Evolutionary conservation across 1,284 basidiomycete genomes (phyloP), one percentile per base, ranked within the genome.

Genomic region (Flammula alnicola): DNA sequence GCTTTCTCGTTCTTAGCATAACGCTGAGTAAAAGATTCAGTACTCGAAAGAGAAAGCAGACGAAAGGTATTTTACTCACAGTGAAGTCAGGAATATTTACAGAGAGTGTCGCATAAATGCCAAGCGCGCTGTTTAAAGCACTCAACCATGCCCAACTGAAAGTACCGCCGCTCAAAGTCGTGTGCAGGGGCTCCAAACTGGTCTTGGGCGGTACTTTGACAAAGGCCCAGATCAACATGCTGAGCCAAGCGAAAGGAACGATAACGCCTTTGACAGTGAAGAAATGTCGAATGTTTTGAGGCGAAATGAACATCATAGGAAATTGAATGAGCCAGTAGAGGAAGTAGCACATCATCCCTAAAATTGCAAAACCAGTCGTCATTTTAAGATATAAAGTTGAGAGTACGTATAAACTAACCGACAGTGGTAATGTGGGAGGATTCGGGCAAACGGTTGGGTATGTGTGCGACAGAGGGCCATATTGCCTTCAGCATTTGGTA

Each of bases 21-120:
- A 60, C 83, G 72, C 80, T 83, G 39, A 37, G 26, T 22, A 17
- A 22, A 47, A 17, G 37, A 12, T 9, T 19, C 11, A 22, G 10
- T 26, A 41, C 31, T 7, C 10, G 10, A 14, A 29, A 42, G 16
- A 26, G 3, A 16, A 29, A 10, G 6, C 2, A 38, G 11, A 36
- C 14, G 6, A 32, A 11, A 4, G n/a, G n/a, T n/a, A n/a, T n/a
- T n/a, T n/a, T n/a, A 64, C 76, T 52, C 54, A 83, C 81, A 11
- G 83, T 85, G 55, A 85, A 86, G 61, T 91, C 88, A 2, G 87
- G 84, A 38, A 90, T 88, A 63, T 91, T 91, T 41, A 91, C 80
- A 0, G 84, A 75, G 12, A 84, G 64, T 0, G 85, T 86, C 0
- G 80, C 71, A 59, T 84, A 89, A 45, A 81, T 77, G 0, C 85